phyloP scores from a whole-genome alignment of 2,329 filamentous ascomycete genomes.

The Fusarium dlaminii region DNA sequence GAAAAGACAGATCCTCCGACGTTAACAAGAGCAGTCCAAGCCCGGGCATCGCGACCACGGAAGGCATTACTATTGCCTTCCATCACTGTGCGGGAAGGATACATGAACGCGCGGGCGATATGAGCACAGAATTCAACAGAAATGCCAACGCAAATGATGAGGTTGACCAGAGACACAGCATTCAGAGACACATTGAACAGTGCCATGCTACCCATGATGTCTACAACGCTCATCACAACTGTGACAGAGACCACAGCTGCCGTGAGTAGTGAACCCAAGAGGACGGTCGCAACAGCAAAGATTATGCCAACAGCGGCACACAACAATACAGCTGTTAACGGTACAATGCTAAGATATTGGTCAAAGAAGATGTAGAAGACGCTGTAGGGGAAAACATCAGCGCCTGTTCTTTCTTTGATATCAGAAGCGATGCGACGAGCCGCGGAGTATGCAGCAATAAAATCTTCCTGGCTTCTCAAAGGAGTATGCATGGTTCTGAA shows the following conservation, averaged over 20 bases:
- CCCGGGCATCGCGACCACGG: slow-evolving; percentile 82
- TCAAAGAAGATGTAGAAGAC: slow-evolving; percentile 99
- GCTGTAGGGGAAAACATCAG: slow-evolving; percentile 94
- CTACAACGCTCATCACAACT: slow-evolving; percentile 91
- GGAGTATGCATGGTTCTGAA: slow-evolving; percentile 93
- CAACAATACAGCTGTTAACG: slow-evolving; percentile 80
- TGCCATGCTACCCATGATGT: slow-evolving; percentile 96
- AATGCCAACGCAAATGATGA: slow-evolving; percentile 97
- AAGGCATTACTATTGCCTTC: slow-evolving; percentile 80
- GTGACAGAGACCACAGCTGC: slow-evolving; percentile 85
- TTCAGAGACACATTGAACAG: slow-evolving; percentile 89
- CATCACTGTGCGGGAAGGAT: slow-evolving; percentile 84
- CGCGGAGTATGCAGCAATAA: slow-evolving; percentile 89
- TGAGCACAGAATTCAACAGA: slow-evolving; percentile 98
- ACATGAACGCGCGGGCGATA: slow-evolving; percentile 94
- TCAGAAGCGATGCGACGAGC: slow-evolving; percentile 87
- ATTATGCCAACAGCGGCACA: slow-evolving; percentile 87
- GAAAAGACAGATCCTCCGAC: slow-evolving; percentile 95
- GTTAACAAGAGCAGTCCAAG: slow-evolving; percentile 93
- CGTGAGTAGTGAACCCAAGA: slow-evolving; percentile 86
- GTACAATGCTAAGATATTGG: slow-evolving; percentile 88
- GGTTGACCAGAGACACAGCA: slow-evolving; percentile 92
- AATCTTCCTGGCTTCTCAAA: slow-evolving; percentile 87
- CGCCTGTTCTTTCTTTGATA: slow-evolving; percentile 75
- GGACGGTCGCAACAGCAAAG: slow-evolving; percentile 78